phyloP scores from a whole-genome alignment of 2,329 filamentous ascomycete species.

The Fusarium avenaceum region DNA sequence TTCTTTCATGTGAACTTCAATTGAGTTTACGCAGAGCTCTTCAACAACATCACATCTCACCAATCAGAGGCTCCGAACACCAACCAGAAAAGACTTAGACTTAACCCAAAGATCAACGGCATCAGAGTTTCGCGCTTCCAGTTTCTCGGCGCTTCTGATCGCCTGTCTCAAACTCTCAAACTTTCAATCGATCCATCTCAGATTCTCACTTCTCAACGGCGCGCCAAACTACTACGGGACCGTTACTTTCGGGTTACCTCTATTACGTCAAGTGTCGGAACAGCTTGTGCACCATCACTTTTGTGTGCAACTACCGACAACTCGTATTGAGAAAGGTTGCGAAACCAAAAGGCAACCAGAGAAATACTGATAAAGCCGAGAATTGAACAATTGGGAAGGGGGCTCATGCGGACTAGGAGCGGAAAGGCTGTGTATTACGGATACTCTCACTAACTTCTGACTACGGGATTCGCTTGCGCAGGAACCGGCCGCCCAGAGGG shows the following conservation, averaged over 20 bases:
- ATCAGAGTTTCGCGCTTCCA: conserved; percentile 45
- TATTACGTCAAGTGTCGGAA: conserved; percentile 38
- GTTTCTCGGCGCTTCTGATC: conserved; percentile 31
- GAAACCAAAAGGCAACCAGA: conserved; percentile 34
- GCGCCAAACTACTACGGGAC: conserved; percentile 37
- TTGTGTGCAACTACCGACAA: conserved; percentile 43
- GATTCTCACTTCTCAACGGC: conserved; percentile 36
- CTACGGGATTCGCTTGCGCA: conserved; percentile 42
- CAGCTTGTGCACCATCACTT: conserved; percentile 35
- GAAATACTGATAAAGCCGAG: conserved; percentile 24
- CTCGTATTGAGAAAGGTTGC: conserved; percentile 43
- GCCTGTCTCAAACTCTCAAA: conserved; percentile 5
- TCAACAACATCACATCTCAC: conserved; percentile 8
- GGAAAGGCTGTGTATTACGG: conserved; percentile 26
- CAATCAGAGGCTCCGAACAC: conserved; percentile 27
- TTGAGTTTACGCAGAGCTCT: conserved; percentile 27
- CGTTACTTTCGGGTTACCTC: conserved; percentile 39
- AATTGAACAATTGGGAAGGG: conserved; percentile 20
- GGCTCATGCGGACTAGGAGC: conserved; percentile 35
- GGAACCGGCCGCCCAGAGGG: conserved; percentile 31
- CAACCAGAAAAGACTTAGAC: conserved; percentile 30
- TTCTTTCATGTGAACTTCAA: conserved; percentile 7
- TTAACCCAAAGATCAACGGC: conserved; percentile 12
- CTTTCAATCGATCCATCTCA: conserved; percentile 20
- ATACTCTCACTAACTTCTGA: conserved; percentile 38